phyloP scores from a whole-genome alignment of 139 green algal genomes.

The Pleodorina starrii region DNA sequence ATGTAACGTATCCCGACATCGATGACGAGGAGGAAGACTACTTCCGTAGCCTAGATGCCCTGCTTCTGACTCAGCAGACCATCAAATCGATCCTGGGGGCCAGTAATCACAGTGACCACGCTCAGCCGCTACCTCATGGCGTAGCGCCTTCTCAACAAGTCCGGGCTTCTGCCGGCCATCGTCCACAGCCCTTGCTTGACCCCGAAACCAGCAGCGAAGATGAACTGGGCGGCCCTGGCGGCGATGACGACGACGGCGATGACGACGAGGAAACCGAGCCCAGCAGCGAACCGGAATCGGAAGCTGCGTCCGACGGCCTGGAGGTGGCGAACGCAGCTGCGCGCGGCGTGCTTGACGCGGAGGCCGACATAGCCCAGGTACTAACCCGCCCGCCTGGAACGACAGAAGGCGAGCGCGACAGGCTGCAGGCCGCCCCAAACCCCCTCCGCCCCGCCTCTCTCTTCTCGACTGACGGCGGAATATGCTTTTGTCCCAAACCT shows the following conservation, averaged over 20 bases:
- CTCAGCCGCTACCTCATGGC: too few relatives aligned
- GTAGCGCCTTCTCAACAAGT: not conserved
- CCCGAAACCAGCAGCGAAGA: not conserved
- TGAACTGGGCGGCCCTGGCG: too few relatives aligned
- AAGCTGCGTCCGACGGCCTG: not conserved
- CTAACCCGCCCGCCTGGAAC: not conserved
- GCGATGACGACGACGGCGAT: not conserved
- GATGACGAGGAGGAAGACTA: slow-evolving; percentile 43
- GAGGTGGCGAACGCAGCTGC: slow-evolving; percentile 1
- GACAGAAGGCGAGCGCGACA: too few relatives aligned
- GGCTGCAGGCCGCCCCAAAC: too few relatives aligned
- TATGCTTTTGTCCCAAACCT: too few relatives aligned
- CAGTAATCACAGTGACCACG: not conserved
- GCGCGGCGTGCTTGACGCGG: not conserved
- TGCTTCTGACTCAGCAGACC: not conserved
- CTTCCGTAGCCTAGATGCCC: not conserved
- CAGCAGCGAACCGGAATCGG: slow-evolving; percentile 11
- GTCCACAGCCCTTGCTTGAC: not conserved
- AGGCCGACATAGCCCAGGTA: slow-evolving; percentile 7
- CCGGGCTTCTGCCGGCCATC: not conserved
- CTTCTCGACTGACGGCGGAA: too few relatives aligned
- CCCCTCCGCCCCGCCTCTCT: too few relatives aligned
- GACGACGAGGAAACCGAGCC: slow-evolving; percentile 1
- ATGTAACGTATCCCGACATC: not conserved
- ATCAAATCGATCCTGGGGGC: not conserved